phyloP scores from a whole-genome alignment of 345 rosid genomes.

The Eucalyptus coolabah region DNA sequence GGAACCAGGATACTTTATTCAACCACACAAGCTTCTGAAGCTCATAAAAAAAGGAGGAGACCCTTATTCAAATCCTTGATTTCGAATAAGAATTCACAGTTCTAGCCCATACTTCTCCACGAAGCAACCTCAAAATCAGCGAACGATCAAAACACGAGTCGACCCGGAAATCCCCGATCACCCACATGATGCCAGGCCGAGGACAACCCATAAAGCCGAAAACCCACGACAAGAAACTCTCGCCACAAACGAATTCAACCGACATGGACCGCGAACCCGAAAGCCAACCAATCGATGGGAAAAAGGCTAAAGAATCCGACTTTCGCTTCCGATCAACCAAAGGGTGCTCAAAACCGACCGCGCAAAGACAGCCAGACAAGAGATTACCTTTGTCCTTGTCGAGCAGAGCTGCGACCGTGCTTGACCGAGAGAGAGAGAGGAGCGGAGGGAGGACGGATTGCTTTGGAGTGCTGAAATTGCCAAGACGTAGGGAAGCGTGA shows the following conservation, averaged over 20 bases:
- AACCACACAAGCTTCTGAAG: neutral
- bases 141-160: neutral
- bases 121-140: neutral
- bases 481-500: neutral
- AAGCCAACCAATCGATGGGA: neutral
- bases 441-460: neutral
- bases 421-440: neutral
- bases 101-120: neutral
- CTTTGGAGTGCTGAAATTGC: neutral
- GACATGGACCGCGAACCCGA: neutral
- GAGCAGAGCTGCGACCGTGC: neutral
- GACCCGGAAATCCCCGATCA: neutral
- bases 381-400: neutral
- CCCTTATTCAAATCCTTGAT: neutral
- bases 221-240: neutral
- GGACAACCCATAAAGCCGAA: neutral
- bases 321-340: neutral
- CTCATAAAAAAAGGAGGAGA: neutral
- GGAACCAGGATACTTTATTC: neutral
- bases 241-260: neutral
- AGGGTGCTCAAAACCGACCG: neutral
- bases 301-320: neutral
- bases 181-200: neutral
- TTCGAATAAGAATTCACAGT: neutral
- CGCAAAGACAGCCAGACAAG: neutral